Base-by-base conservation (phyloP, 192 early-diverging fungal genomes). In the Dimargaris xerosporica region DNA sequence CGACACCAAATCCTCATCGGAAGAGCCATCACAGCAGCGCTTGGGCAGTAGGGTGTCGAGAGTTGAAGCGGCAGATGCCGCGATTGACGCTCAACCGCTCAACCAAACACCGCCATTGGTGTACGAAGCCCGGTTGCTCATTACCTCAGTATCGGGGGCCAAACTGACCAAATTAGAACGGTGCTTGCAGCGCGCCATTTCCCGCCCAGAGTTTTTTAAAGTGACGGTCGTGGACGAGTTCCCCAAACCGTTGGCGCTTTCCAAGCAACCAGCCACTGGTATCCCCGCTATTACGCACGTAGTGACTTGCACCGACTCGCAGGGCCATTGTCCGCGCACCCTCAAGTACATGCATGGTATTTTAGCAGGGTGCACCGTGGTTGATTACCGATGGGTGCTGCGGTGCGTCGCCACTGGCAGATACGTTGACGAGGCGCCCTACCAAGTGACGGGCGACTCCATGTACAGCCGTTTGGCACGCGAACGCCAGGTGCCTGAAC, bases 291-390 rank as follows among this genome's bases (percentile, higher is more conserved):
- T 62, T 25, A 76, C 75, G 17, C 75, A 76, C 41, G 17, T 76
- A 56, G 64, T 76, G 19, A 65, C 71, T 0, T 41, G 64, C 2
- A 52, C 29, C 0, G 65, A 61, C 30, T 62, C 63, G 43, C 46
- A 66, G 34, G 51, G 47, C 17, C 63, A 66, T 0, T 58, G 67
- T 0, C 10, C 74, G 31, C 67, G 75, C 16, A 76, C 75, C 3
- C 73, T 73, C 65, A 76, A 76, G 56, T 76, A 76, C 52, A 54
- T 76, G 42, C 65, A 52, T 7, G 75, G 69, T 3, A 30, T 76
- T 45, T 62, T 54, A 0, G 54, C 66, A 15, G 75, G 71, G 9
- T 69, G 67, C 6, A 30, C n/a, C 26, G 62, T 64, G 7, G 69
- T 76, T 42, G 64, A 48, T 1, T 26, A 65, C 48, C 67, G 67